These are phyloP conservation scores for Metschnikowia cubensis DNA, from an alignment of 805 yeast genomes.

Conservation along the genomic window DNA sequence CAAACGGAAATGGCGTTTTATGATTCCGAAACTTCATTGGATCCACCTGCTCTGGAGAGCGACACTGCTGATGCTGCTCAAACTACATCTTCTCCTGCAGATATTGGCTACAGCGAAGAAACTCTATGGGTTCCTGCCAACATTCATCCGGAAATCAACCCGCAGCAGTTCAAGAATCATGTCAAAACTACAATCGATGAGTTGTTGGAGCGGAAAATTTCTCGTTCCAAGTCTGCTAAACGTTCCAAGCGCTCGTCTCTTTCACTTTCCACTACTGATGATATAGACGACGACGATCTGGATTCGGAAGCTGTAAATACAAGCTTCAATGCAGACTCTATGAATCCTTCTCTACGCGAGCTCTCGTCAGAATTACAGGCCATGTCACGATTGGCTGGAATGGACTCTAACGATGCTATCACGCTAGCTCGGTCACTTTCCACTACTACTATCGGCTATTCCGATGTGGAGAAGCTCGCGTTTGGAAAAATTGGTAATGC, in stretches of 20 bases:
- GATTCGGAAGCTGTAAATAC: not conserved
- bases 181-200: slow-evolving; percentile 58
- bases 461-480: slow-evolving; percentile 46
- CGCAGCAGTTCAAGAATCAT: slow-evolving; percentile 73
- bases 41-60: not conserved
- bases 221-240: slow-evolving; percentile 12
- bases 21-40: not conserved
- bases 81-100: slow-evolving; percentile 4
- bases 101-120: slow-evolving; percentile 20
- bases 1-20: not conserved
- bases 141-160: slow-evolving; percentile 91
- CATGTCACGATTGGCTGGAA: slow-evolving; percentile 71
- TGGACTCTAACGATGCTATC: slow-evolving; percentile 76
- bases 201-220: slow-evolving; percentile 37
- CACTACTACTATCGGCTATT: slow-evolving; percentile 59
- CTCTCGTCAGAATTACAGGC: slow-evolving; percentile 72
- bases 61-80: not conserved
- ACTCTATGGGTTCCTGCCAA: slow-evolving; percentile 95
- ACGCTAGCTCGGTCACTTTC: slow-evolving; percentile 78
- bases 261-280: slow-evolving; percentile 15
- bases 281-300: not conserved
- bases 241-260: slow-evolving; percentile 18
- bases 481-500: slow-evolving; percentile 31
- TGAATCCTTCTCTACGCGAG: slow-evolving; percentile 63
- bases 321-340: slow-evolving; percentile 1